These are phyloP conservation scores for Sporothrix schenckii DNA, from an alignment of 2,329 filamentous ascomycete species.

Conservation along the genomic window DNA sequence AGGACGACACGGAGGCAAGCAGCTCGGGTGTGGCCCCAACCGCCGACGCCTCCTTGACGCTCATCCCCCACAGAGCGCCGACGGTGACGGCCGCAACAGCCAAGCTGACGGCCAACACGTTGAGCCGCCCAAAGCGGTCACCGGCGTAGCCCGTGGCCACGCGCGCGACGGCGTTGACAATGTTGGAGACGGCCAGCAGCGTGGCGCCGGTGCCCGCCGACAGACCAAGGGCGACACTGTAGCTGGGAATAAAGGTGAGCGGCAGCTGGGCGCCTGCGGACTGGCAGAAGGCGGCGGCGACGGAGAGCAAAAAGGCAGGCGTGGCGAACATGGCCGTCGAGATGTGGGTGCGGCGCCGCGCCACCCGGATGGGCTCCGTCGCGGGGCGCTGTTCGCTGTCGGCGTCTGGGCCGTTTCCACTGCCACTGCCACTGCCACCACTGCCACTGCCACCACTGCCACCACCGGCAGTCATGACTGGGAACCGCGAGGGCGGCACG, in stretches of 20 bases:
- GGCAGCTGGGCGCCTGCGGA: constrained; percentile 52
- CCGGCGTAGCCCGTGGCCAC: constrained; percentile 50
- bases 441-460: not conserved
- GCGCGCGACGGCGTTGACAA: constrained; percentile 51
- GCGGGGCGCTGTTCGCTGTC: constrained; percentile 12
- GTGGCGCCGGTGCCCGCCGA: constrained; percentile 48
- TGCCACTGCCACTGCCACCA: not conserved
- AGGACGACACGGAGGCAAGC: not conserved
- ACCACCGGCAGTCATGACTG: not conserved
- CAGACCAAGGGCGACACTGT: constrained; percentile 50
- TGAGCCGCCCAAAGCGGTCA: constrained; percentile 53
- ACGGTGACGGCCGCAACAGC: constrained; percentile 30
- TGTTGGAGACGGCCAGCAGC: constrained; percentile 51
- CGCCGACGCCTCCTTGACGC: constrained; percentile 27
- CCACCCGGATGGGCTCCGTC: constrained; percentile 34
- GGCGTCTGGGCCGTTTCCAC: not conserved
- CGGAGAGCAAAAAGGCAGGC: constrained; percentile 92
- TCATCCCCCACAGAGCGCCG: constrained; percentile 34
- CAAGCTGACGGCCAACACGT: constrained; percentile 46
- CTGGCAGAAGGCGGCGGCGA: constrained; percentile 71
- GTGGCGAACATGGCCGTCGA: constrained; percentile 71
- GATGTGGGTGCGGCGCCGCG: constrained; percentile 45
- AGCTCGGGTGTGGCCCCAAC: not conserved
- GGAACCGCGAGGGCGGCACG: constrained; percentile 46
- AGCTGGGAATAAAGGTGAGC: constrained; percentile 53